A percentile compares a stretch with the other conserved stretches of the same genome.
phyloP scores from a whole-genome alignment of 176 grass and related monocot species.

The Cenchrus fungigraminus region DNA sequence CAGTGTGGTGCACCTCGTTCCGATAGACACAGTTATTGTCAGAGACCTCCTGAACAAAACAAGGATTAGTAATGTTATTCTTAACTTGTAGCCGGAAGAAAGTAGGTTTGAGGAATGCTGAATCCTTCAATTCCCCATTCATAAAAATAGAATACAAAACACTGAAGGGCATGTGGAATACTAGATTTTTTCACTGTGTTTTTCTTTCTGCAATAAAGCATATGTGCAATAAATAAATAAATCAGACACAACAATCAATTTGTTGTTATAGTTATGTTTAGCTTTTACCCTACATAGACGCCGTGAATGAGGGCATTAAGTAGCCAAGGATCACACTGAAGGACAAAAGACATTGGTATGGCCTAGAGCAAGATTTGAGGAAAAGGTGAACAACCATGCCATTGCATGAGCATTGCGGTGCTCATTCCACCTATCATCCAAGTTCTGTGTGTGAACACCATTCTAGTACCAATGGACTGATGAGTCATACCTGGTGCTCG shows the following conservation, averaged over 20 bases:
- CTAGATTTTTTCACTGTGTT: neutral
- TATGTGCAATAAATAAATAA: neutral
- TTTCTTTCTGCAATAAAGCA: neutral
- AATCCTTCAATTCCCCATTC: neutral
- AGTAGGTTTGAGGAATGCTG: neutral
- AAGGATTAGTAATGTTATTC: neutral
- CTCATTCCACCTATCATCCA: neutral
- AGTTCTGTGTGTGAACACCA: neutral
- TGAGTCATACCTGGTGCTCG: constrained; percentile 62
- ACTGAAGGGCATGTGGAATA: neutral
- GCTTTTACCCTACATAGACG: neutral
- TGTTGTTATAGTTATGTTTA: neutral
- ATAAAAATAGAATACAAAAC: neutral
- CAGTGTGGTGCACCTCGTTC: constrained; percentile 56
- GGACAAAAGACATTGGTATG: neutral
- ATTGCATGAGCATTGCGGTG: neutral
- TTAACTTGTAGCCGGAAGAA: neutral
- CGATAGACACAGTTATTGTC: constrained; percentile 61
- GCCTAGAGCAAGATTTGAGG: neutral
- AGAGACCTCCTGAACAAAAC: constrained; percentile 50
- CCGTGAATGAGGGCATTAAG: neutral
- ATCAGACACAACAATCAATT: neutral
- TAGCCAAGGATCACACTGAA: neutral
- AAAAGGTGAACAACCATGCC: neutral
- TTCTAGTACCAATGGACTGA: neutral